Percentiles rank a stretch among this genome's conserved stretches.
phyloP scores from a whole-genome alignment of 257 asterid genomes.

The Cordia subcordata region DNA sequence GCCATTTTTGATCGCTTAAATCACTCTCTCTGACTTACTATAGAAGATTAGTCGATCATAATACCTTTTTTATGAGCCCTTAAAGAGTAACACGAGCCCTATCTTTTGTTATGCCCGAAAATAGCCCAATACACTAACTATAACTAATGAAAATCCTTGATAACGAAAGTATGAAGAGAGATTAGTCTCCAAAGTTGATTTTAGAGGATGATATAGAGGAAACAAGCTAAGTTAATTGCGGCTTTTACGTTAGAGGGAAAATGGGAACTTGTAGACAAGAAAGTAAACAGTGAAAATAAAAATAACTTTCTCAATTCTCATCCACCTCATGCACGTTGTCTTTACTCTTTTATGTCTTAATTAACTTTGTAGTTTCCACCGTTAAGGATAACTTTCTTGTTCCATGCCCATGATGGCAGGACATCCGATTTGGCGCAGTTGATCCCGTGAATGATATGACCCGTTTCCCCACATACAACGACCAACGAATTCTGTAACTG shows the following conservation, averaged over 20 bases:
- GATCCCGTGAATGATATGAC: constrained; percentile 56
- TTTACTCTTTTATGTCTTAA: constrained; percentile 20
- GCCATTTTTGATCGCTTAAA: no score
- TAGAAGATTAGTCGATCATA: no score
- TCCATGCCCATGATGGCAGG: constrained; percentile 17
- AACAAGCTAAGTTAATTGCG: no score
- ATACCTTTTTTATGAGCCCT: no score
- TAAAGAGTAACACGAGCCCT: no score
- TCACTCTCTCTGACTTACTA: no score
- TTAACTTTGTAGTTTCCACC: constrained; percentile 20
- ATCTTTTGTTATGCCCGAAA: no score
- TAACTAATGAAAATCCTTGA: no score
- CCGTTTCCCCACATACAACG: constrained; percentile 16
- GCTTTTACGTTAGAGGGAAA: background rate
- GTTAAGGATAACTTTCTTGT: constrained; percentile 24
- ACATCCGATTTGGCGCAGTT: constrained; percentile 40
- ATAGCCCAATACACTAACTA: no score
- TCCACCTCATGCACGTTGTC: background rate
- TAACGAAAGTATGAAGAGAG: no score
- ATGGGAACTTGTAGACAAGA: constrained; percentile 4
- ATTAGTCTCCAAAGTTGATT: no score
- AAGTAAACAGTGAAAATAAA: constrained; percentile 12
- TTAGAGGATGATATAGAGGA: no score
- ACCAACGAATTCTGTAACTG: constrained; percentile 42
- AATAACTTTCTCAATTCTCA: constrained; percentile 18